Evolutionary conservation across 768 basidiomycete genomes (phyloP).

Genomic region (Lentinula lateritia): DNA sequence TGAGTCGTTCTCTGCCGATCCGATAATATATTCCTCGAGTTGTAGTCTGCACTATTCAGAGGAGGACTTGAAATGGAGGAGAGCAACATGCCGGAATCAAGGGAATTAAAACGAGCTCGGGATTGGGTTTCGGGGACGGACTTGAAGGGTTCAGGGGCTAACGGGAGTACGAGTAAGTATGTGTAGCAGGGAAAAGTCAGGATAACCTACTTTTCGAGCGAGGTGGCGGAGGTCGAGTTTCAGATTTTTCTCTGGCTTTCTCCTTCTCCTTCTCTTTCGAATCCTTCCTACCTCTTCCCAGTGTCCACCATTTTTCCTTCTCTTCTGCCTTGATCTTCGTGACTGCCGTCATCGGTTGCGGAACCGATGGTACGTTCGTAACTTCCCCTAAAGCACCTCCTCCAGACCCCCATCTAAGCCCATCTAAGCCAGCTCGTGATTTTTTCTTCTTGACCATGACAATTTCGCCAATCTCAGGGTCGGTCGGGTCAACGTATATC

Average conservation of each 20-base stretch:
- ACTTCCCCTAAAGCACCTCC: conserved; percentile 42
- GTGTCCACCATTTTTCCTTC: conserved; percentile 76
- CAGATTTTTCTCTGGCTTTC: conserved; percentile 14
- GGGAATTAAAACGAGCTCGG: conserved; percentile 60
- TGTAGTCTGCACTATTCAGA: background rate
- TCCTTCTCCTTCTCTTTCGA: conserved; percentile 56
- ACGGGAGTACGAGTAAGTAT: background rate
- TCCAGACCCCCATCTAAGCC: conserved; percentile 42
- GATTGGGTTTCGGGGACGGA: conserved; percentile 13
- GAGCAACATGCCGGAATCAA: conserved; percentile 29
- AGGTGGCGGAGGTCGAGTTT: conserved; percentile 16
- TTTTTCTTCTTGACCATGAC: conserved; percentile 77
- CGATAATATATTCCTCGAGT: background rate
- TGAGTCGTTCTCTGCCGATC: background rate
- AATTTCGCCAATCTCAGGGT: conserved; percentile 62
- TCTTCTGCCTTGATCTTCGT: conserved; percentile 27
- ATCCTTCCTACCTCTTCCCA: conserved; percentile 69
- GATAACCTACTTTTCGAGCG: conserved; percentile 33
- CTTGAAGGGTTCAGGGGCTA: conserved; percentile 45
- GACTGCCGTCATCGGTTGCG: conserved; percentile 13
- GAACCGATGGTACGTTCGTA: conserved; percentile 44
- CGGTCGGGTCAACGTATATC: conserved; percentile 62
- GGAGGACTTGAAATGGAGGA: background rate
- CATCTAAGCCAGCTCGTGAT: conserved; percentile 53
- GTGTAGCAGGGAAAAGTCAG: background rate